These are phyloP conservation scores for Pyrenochaeta sp. DNA, from an alignment of 2,329 filamentous ascomycete genomes.

Conservation along the genomic window DNA sequence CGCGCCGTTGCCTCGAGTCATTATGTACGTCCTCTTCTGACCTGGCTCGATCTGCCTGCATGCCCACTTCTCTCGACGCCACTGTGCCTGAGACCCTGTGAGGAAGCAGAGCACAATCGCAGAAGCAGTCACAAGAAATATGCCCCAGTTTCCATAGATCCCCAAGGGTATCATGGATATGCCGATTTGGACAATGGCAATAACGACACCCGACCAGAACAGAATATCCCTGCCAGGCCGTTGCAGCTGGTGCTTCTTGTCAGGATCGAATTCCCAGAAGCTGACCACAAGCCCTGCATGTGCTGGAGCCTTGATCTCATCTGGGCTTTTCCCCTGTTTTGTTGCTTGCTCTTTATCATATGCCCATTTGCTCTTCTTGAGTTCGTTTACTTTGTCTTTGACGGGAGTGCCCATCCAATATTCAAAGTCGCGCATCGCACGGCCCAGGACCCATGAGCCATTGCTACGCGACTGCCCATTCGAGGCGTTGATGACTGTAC, in stretches of 20 bases:
- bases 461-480: constrained; percentile 17
- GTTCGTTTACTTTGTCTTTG: constrained; percentile 2
- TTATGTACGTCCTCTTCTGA: constrained; percentile 10
- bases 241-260: not conserved
- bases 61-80: constrained; percentile 22
- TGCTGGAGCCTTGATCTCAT: not conserved
- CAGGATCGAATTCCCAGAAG: constrained; percentile 1
- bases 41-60: constrained; percentile 8
- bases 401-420: constrained; percentile 14
- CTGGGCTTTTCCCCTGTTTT: not conserved
- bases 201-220: constrained; percentile 13
- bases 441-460: constrained; percentile 20
- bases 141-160: constrained; percentile 19
- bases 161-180: constrained; percentile 18
- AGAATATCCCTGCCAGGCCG: constrained; percentile 1
- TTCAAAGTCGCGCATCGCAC: constrained; percentile 25
- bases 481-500: constrained; percentile 16
- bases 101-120: constrained; percentile 13
- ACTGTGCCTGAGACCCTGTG: constrained; percentile 16
- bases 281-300: constrained; percentile 6
- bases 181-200: constrained; percentile 13
- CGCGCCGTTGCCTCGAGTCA: constrained; percentile 24
- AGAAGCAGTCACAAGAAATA: constrained; percentile 14
- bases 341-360: constrained; percentile 2
- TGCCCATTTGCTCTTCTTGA: constrained; percentile 9